Base-by-base conservation (phyloP, 805 yeast genomes). In the Wickerhamomyces hampshirensis region DNA sequence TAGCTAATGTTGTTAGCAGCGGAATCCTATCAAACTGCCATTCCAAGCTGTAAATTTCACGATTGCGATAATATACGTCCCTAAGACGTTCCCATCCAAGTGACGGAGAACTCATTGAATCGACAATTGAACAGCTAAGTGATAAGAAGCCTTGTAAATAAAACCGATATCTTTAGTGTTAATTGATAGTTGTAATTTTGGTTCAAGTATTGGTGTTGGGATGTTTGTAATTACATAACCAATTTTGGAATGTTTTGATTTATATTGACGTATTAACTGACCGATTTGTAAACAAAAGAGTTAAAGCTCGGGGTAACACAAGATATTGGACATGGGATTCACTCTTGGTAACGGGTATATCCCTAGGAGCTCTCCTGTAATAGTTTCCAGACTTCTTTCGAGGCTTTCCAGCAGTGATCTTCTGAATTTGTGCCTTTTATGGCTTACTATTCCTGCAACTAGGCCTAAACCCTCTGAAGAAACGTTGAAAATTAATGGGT, bases 391-490 rank as follows among this genome's bases (percentile, higher is more conserved):
- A n/a, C 28, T 40, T 3, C 33, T 53, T 2, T 27, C 48, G 3
- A 42, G 54, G 12, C 41, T 51, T 2, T 41, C 53, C 5, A 26
- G 31, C 3, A 46, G 44, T 2, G 53, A 53, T 13, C 40, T 53
- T 9, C 26, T 34, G 5, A 51, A 50, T 31, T 16, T 53, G 8
- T 49, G 53, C 29, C 35, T 47, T 1, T 34, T 53, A 6, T 53
- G 58, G 58, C 40, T 41, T 13, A 39, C 53, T 4, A 33, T 51
- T 6, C 37, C 42, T 3, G 39, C 43, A 5, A 48, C 58, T 6
- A 23, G 27, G 14, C 58, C 58, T 5, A 30, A 24, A 5, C 48
- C 51, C 11, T 17, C 39, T 3, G 12, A 13, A 16, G 39, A 34
- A 11, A 37, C 45, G 16, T 14, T 37, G 5, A 18, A 31, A 11